These are phyloP conservation scores for Musa balbisiana DNA, from an alignment of 202 grass and related monocot species.

Conservation along the genomic window DNA sequence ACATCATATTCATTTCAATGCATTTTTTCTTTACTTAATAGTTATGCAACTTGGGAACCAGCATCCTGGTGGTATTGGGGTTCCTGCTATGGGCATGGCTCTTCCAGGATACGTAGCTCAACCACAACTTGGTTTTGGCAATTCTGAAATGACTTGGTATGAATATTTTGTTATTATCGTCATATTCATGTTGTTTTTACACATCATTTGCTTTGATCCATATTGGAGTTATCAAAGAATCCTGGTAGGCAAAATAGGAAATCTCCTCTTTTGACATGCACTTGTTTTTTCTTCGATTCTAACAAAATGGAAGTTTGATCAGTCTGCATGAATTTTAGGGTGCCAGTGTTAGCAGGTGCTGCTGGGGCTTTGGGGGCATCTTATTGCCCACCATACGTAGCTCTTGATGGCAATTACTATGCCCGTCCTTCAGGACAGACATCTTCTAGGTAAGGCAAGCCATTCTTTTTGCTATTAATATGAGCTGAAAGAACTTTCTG, in stretches of 20 bases:
- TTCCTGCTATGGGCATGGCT: slow-evolving; percentile 87
- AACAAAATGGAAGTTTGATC: neutral
- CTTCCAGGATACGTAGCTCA: slow-evolving; percentile 90
- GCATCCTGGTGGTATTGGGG: slow-evolving; percentile 46
- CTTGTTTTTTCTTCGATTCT: no score
- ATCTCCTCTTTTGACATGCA: no score
- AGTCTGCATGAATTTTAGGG: slow-evolving; percentile 14
- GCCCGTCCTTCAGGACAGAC: slow-evolving; percentile 50
- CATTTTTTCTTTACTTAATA: slow-evolving; percentile 18
- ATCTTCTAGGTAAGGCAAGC: slow-evolving; percentile 40
- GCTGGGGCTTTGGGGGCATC: slow-evolving; percentile 46
- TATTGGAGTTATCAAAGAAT: no score
- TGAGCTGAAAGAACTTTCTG: neutral
- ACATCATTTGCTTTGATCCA: no score
- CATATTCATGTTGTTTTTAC: no score
- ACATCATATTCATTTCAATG: no score
- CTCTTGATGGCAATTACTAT: slow-evolving; percentile 59
- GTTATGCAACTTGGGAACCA: slow-evolving; percentile 63
- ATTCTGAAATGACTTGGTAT: slow-evolving; percentile 66
- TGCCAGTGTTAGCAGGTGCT: slow-evolving; percentile 54
- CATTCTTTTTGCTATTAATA: neutral
- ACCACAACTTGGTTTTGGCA: slow-evolving; percentile 52
- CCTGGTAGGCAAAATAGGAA: no score
- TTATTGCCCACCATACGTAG: slow-evolving; percentile 47
- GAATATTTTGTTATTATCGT: slow-evolving; percentile 2